Evolutionary conservation across 192 early-diverging fungal genomes (phyloP).

Genomic region (Backusella psychrophila): DNA sequence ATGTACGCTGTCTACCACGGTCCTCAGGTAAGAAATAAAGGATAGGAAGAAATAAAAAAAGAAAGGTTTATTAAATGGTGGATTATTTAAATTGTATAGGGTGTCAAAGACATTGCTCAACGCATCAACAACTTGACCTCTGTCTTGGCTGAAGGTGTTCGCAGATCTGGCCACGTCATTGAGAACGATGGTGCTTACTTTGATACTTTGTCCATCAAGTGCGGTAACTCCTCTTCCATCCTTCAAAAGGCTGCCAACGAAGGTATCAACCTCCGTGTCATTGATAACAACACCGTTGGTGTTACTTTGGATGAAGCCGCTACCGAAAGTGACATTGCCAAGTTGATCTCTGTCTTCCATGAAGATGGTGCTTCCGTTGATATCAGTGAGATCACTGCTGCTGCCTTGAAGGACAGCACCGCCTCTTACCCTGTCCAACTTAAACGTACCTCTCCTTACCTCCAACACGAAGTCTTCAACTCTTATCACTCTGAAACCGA

Average conservation of each 20-base stretch:
- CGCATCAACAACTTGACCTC: slow-evolving; percentile 91
- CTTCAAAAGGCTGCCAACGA: slow-evolving; percentile 69
- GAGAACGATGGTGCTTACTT: slow-evolving; percentile 83
- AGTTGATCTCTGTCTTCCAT: slow-evolving; percentile 79
- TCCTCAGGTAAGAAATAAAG: slow-evolving; percentile 55
- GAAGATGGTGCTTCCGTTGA: slow-evolving; percentile 53
- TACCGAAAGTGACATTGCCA: slow-evolving; percentile 75
- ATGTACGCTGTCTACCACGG: slow-evolving; percentile 99
- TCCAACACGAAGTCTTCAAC: slow-evolving; percentile 95
- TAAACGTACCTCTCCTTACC: slow-evolving; percentile 68
- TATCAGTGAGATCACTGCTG: slow-evolving; percentile 49
- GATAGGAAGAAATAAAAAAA: slow-evolving; percentile 6
- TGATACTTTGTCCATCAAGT: slow-evolving; percentile 90
- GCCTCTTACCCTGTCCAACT: slow-evolving; percentile 59
- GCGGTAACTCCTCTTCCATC: slow-evolving; percentile 62
- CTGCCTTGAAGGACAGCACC: slow-evolving; percentile 46
- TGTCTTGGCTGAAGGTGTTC: slow-evolving; percentile 77
- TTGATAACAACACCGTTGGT: slow-evolving; percentile 73
- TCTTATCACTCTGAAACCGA: slow-evolving; percentile 97
- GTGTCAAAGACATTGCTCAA: slow-evolving; percentile 86
- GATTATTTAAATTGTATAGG: slow-evolving; percentile 38
- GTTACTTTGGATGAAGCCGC: slow-evolving; percentile 95
- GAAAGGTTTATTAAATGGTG: neutral
- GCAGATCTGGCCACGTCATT: slow-evolving; percentile 72
- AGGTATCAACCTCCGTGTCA: slow-evolving; percentile 87